These are phyloP conservation scores for Mrakia frigida DNA, from an alignment of 768 basidiomycete species.

Conservation along the genomic window DNA sequence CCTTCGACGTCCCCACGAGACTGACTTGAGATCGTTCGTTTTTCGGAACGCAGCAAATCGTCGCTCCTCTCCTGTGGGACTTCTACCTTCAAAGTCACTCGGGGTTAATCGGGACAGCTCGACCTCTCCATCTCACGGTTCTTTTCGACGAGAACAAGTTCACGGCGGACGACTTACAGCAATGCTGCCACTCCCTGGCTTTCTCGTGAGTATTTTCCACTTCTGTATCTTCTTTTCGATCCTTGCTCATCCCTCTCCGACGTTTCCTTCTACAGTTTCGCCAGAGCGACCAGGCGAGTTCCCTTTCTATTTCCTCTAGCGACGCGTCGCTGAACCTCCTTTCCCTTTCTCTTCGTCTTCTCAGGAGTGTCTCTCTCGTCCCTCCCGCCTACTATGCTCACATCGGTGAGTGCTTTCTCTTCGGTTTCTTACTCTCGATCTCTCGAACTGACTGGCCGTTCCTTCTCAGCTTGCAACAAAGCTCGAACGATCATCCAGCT, in stretches of 20 bases:
- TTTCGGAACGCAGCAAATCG: no score
- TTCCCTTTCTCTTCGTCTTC: background rate
- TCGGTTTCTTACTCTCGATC: background rate
- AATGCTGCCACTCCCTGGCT: background rate
- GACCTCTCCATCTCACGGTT: slow-evolving; percentile 15
- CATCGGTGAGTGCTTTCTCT: background rate
- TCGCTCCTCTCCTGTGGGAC: slow-evolving; percentile 11
- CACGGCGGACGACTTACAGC: slow-evolving; percentile 16
- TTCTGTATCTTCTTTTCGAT: no score
- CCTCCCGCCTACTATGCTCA: background rate
- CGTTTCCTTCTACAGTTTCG: background rate
- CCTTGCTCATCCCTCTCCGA: no score
- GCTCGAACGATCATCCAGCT: background rate
- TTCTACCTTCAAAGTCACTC: slow-evolving; percentile 22
- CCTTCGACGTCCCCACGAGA: no score
- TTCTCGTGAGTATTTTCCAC: background rate
- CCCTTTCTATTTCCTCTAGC: background rate
- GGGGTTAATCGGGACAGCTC: slow-evolving; percentile 8
- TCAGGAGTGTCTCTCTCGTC: background rate
- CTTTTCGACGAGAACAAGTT: slow-evolving; percentile 24
- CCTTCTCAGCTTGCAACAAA: background rate
- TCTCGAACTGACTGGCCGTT: background rate
- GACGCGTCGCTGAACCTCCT: no score
- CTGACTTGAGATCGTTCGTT: no score
- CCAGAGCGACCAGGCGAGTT: background rate